phyloP scores from a whole-genome alignment of 805 yeast species.

The Yamadazyma phyllophila region DNA sequence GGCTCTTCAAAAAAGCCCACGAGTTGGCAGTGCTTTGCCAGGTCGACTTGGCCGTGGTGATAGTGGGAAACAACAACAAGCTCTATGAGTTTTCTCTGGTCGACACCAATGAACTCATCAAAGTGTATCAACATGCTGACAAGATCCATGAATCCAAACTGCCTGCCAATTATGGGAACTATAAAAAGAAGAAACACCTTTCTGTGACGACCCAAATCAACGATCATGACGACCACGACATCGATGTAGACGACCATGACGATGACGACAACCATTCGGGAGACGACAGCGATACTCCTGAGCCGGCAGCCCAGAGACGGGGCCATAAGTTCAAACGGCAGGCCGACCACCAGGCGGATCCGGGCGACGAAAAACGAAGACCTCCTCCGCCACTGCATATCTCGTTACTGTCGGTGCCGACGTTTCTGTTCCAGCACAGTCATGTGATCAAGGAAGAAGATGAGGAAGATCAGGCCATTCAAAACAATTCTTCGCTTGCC shows the following conservation, averaged over 20 bases:
- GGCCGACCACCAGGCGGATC: slow-evolving; percentile 3
- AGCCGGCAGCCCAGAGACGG: slow-evolving; percentile 17
- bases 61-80: slow-evolving; percentile 78
- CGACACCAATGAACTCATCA: slow-evolving; percentile 42
- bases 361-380: neutral
- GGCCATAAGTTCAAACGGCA: slow-evolving; percentile 19
- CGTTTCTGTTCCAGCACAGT: slow-evolving; percentile 14
- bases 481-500: too few species aligned
- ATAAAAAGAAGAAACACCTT: slow-evolving; percentile 38
- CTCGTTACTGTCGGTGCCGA: slow-evolving; percentile 18
- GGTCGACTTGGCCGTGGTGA: slow-evolving; percentile 88
- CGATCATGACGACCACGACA: slow-evolving; percentile 13
- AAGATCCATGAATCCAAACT: slow-evolving; percentile 57
- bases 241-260: slow-evolving; percentile 18
- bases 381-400: slow-evolving; percentile 19
- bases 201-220: neutral
- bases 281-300: slow-evolving; percentile 35
- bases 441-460: slow-evolving; percentile 16
- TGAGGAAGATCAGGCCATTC: slow-evolving; percentile 11
- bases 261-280: slow-evolving; percentile 33
- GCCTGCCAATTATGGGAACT: slow-evolving; percentile 67
- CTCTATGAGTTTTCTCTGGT: slow-evolving; percentile 82
- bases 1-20: slow-evolving; percentile 83
- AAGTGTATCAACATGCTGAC: slow-evolving; percentile 20
- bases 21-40: slow-evolving; percentile 88